Evolutionary conservation across 2,329 filamentous ascomycete genomes (phyloP).

Genomic region (Berkeleyomyces rouxiae): DNA sequence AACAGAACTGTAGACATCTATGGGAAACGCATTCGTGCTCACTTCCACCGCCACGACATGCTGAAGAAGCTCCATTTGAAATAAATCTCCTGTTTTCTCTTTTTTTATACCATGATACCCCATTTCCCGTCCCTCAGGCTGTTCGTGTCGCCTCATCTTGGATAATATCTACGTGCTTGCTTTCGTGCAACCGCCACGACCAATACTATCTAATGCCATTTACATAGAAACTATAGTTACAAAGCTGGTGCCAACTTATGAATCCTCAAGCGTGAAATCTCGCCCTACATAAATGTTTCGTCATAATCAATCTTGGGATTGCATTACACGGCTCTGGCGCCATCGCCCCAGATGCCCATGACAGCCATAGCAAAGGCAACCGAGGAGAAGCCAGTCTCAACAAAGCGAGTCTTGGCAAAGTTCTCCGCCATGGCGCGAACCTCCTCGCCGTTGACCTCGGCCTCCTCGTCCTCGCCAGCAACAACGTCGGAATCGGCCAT

Average conservation of each 20-base stretch:
- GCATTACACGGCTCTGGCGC: slow-evolving; percentile 20
- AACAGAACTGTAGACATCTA: slow-evolving; percentile 42
- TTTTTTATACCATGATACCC: slow-evolving; percentile 1
- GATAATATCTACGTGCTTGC: not conserved
- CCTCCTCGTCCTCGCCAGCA: slow-evolving; percentile 28
- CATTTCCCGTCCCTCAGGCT: not conserved
- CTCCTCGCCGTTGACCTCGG: slow-evolving; percentile 43
- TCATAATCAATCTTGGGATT: not conserved
- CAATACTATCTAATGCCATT: not conserved
- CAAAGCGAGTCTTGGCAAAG: slow-evolving; percentile 36
- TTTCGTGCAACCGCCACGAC: not conserved
- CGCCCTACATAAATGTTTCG: no score
- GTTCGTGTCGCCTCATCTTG: not conserved
- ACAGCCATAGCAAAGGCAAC: slow-evolving; percentile 44
- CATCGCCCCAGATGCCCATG: slow-evolving; percentile 51
- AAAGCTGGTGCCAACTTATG: no score
- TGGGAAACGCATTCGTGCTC: slow-evolving; percentile 60
- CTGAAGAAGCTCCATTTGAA: slow-evolving; percentile 22
- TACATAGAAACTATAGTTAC: not conserved
- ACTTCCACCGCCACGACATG: slow-evolving; percentile 60
- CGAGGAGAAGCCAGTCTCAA: slow-evolving; percentile 36
- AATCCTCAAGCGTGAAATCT: not conserved
- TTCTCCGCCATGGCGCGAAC: slow-evolving; percentile 39
- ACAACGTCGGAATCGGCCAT: slow-evolving; percentile 22
- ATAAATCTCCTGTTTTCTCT: not conserved